phyloP scores from a whole-genome alignment of 257 asterid genomes.

The Plectranthus barbatus region DNA sequence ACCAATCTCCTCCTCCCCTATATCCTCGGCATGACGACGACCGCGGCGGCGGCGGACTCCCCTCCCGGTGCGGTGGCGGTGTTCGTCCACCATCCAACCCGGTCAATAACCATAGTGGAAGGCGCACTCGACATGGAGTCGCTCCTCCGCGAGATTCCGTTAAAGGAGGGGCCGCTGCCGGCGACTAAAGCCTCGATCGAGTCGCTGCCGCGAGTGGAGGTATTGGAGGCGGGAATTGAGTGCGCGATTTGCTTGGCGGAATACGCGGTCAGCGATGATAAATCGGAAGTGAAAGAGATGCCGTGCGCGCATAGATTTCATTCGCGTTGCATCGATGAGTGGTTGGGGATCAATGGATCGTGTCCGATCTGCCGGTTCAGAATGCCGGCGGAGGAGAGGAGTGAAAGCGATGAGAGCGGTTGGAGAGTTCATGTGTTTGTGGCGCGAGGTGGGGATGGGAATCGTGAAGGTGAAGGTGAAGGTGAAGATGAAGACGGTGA shows the following conservation, averaged over 20 bases:
- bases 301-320: slow-evolving; percentile 45
- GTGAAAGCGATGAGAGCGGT: slow-evolving; percentile 1
- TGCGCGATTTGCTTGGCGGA: slow-evolving; percentile 54
- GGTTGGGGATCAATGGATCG: slow-evolving; percentile 40
- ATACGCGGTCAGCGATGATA: slow-evolving; percentile 21
- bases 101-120: slow-evolving; percentile 37
- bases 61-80: slow-evolving; percentile 31
- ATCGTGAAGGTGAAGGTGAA: not conserved
- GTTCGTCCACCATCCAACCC: slow-evolving; percentile 31
- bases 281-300: slow-evolving; percentile 32
- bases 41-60: slow-evolving; percentile 15
- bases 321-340: slow-evolving; percentile 30
- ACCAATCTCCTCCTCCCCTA: slow-evolving; percentile 42
- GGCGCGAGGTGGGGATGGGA: slow-evolving; percentile 9
- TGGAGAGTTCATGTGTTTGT: slow-evolving; percentile 30
- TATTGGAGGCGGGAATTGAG: slow-evolving; percentile 31
- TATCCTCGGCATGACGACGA: slow-evolving; percentile 25
- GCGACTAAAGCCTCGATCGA: slow-evolving; percentile 54
- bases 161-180: slow-evolving; percentile 33
- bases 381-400: slow-evolving; percentile 31
- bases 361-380: slow-evolving; percentile 45
- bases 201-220: slow-evolving; percentile 29
- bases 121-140: slow-evolving; percentile 30
- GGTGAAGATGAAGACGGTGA: not conserved
- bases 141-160: slow-evolving; percentile 13